Evolutionary conservation across 2,329 filamentous ascomycete genomes (phyloP).

Genomic region (Aureobasidium vineae): DNA sequence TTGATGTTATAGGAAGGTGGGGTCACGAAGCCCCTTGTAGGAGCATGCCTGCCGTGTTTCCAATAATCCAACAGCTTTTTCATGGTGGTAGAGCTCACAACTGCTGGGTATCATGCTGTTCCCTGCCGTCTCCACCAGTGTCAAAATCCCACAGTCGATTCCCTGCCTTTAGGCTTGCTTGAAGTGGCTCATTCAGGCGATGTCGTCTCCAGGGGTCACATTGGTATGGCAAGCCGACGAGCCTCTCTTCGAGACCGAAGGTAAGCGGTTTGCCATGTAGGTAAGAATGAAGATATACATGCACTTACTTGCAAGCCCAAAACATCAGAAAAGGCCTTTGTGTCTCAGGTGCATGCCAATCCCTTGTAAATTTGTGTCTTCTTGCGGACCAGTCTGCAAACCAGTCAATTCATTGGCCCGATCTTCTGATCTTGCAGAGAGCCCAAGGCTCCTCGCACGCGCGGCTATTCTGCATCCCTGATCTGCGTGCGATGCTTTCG

Average conservation of each 20-base stretch:
- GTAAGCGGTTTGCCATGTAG: neutral
- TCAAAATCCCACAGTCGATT: neutral
- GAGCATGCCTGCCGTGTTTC: neutral
- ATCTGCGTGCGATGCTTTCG: neutral
- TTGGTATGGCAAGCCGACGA: neutral
- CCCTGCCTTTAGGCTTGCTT: neutral
- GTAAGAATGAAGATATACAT: neutral
- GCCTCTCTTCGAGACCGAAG: neutral
- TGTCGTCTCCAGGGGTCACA: neutral
- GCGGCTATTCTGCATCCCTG: neutral
- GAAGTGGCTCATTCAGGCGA: neutral
- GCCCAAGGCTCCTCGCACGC: neutral
- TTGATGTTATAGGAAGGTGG: neutral
- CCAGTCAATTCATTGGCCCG: neutral
- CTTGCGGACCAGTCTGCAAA: neutral
- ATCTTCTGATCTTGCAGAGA: neutral
- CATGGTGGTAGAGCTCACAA: neutral
- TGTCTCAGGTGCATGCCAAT: neutral
- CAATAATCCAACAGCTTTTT: conserved; percentile 16
- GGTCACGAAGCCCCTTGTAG: conserved; percentile 11
- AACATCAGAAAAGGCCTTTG: neutral
- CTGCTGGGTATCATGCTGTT: neutral
- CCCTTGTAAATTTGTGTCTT: neutral
- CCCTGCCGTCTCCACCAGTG: neutral
- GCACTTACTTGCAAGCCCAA: neutral